Conservation (phyloP, 352 stramenopile genomes). For the Phytophthora pisi region DNA sequence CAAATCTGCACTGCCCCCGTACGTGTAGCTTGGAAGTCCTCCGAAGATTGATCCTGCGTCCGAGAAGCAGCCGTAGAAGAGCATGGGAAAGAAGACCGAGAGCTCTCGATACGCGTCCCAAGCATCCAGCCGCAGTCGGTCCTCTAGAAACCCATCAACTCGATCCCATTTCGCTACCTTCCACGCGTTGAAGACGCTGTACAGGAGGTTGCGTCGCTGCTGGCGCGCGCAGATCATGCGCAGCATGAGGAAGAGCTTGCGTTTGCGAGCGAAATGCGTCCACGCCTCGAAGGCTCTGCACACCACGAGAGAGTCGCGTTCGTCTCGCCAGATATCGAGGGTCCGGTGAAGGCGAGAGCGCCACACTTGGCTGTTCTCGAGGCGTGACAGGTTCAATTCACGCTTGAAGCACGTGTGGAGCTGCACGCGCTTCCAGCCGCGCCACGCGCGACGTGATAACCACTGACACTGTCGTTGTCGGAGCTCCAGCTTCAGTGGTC, state of each 20-base stretch:
- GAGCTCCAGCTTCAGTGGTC: slow-evolving; percentile 45
- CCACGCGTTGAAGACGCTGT: slow-evolving; percentile 60
- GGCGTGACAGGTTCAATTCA: slow-evolving; percentile 52
- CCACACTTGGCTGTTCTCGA: slow-evolving; percentile 51
- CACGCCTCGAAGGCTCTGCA: slow-evolving; percentile 58
- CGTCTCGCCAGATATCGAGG: slow-evolving; percentile 56
- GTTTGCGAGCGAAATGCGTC: slow-evolving; percentile 49
- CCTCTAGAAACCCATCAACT: slow-evolving; percentile 60
- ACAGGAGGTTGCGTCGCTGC: slow-evolving; percentile 47
- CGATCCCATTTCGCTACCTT: slow-evolving; percentile 72
- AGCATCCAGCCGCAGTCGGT: slow-evolving; percentile 55
- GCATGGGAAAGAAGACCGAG: slow-evolving; percentile 55
- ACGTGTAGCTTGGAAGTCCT: slow-evolving; percentile 39
- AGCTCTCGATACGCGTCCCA: slow-evolving; percentile 68
- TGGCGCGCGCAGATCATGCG: slow-evolving; percentile 47
- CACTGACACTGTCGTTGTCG: slow-evolving; percentile 16
- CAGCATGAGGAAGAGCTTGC: slow-evolving; percentile 57
- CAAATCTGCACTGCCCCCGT: slow-evolving; percentile 1
- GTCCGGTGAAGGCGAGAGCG: slow-evolving; percentile 53
- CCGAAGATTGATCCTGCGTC: slow-evolving; percentile 65
- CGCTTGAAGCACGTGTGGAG: slow-evolving; percentile 63
- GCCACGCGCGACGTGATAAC: slow-evolving; percentile 37
- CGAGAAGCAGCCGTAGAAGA: slow-evolving; percentile 69
- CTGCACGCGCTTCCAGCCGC: slow-evolving; percentile 58
- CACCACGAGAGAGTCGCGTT: slow-evolving; percentile 12